These are phyloP conservation scores for Leccinum imitatum DNA, from an alignment of 768 basidiomycete species.

Conservation along the genomic window DNA sequence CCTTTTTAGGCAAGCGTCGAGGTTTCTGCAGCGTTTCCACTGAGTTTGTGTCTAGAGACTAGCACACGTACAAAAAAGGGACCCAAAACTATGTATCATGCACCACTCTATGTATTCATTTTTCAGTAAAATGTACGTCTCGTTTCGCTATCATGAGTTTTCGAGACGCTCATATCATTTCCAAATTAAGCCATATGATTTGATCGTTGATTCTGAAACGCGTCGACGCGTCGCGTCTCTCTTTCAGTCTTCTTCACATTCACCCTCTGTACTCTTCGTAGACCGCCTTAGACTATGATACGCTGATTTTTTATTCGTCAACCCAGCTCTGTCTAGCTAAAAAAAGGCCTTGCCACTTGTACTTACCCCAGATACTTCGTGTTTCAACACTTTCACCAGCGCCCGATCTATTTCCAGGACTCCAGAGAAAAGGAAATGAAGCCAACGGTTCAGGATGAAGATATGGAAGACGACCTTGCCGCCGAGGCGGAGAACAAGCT, in stretches of 20 bases:
- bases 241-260: no score
- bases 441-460: constrained; percentile 50
- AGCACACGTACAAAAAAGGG: neutral
- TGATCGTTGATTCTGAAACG: neutral
- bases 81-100: neutral
- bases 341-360: neutral
- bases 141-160: neutral
- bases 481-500: constrained; percentile 81
- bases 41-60: neutral
- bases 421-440: constrained; percentile 43
- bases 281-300: no score
- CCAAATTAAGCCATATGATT: neutral
- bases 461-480: constrained; percentile 74
- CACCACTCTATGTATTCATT: neutral
- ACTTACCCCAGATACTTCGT: neutral
- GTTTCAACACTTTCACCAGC: neutral
- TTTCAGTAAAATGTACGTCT: neutral
- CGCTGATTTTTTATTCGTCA: no score
- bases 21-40: no score
- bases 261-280: no score
- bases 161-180: neutral
- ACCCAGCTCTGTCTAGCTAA: neutral
- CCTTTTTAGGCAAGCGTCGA: neutral
- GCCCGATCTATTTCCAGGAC: neutral
- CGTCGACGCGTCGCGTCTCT: no score